Evolutionary conservation across 768 basidiomycete genomes (phyloP), one percentile per base, ranked within the genome.

Genomic region (Tylopilus sp.): DNA sequence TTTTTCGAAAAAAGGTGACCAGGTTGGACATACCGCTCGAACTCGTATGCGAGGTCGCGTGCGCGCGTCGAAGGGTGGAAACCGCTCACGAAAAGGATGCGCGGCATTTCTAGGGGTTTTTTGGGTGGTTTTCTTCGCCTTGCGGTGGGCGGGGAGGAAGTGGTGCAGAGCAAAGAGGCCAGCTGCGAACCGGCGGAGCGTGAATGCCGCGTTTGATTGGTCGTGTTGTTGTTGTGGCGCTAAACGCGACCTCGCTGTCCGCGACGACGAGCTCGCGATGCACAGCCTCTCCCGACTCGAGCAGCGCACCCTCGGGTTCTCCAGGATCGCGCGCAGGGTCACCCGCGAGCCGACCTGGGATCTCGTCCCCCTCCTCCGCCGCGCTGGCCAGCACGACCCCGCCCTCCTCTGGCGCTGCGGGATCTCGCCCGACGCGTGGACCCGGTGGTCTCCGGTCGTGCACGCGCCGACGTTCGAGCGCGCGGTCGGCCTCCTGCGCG

Each of bases 71-170:
- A 72, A 6, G 87, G 85, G 60, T 89, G 85, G 64, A 93, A 93
- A 19, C 90, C 90, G 63, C 85, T 88, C 41, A 93, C 90, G 61
- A 91, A 93, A 54, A 92, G 80, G 58, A 92, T 92, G 58, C 90
- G 87, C 66, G 86, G 85, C 87, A 88, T 85, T 37, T 26, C 36
- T 51, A 57, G 28, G 52, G 45, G 14, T 40, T 62, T 55, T 62
- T 30, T n/a, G n/a, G n/a, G 16, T 4, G 16, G 26, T 50, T 37
- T 22, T 17, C 16, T 16, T 4, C 34, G 31, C 37, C 41, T 43
- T 21, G 30, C 9, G 47, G 45, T 17, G 22, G 60, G 45, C 52
- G 45, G 29, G 51, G 24, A 42, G 46, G 61, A 58, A 54, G 64
- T 68, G 64, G 69, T 66, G 44, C 47, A 56, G 50, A 61, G 51